Base-by-base conservation (phyloP, 2,329 filamentous ascomycete genomes). In the Scedosporium dehoogii region DNA sequence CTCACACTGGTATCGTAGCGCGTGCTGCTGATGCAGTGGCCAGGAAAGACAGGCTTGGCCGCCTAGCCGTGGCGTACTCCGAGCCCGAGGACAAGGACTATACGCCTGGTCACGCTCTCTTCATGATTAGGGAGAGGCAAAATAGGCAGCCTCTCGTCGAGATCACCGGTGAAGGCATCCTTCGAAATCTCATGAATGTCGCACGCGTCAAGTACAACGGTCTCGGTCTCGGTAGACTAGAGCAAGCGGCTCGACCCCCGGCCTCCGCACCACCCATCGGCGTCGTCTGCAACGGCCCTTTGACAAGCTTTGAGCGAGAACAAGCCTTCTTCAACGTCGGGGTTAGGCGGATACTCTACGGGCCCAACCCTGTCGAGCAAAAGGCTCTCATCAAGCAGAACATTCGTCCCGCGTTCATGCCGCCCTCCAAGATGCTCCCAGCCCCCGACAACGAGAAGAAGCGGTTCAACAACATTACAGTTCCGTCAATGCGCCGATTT, bases 401-500 rank as follows among this genome's bases (percentile, higher is more conserved):
- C 74, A 73, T 91, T 7, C 85, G 91, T 4, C 78, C 85, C 14
- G 79, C 83, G 25, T 76, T 82, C 42, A 87, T 87, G 69, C 89
- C 92, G 1, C 72, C 82, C 1, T 77, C 76, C 12, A 79, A 84
- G 66, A 79, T 92, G 74, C 79, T 97, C 1, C 92, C 94, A 2
- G 77, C 82, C 42, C 92, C 94, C 0, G 87, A 90, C 64, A 91
- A 90, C 56, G 84, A 89, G 70, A 93, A 91, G 79, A 85, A 87
- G 67, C 85, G 90, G 25, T 97, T 92, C 75, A 97, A 90, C 59
- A 90, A 93, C 72, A 96, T 99, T 66, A 84, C 88, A 59, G 92
- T 97, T 41, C 94, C 94, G 0, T 97, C 92, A 10, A 99, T 99
- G 94, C 89, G 87, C 59, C 91, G 92, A 68, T 99, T 99, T 71